Evolutionary conservation across 108 stramenopile species (phyloP), one percentile per base, ranked within the genome.

Genomic region (Cyclotella cryptica): DNA sequence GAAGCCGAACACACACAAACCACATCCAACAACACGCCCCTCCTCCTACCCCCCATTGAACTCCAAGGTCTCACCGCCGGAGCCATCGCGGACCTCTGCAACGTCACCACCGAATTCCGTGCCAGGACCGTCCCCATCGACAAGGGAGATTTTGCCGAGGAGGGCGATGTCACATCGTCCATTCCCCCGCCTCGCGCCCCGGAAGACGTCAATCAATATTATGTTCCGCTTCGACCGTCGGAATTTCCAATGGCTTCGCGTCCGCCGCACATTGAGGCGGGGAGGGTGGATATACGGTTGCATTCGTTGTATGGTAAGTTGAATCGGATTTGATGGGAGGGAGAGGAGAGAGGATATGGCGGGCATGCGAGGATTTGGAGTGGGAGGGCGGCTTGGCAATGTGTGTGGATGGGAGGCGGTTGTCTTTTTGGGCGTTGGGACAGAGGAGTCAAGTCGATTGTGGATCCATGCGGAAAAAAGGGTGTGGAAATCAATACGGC

Each of bases 251-350:
- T 79, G 26, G 47, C 66, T 15, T 74, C 78, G 0, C 42, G 72
- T 11, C 81, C 85, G 27, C 81, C 81, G 39, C 81, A 82, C 54
- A 82, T 85, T 42, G 85, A 85, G 60, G 65, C 71, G 19, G 85
- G 85, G 13, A 63, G 85, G 55, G 81, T 85, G 51, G 85, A 83
- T 72, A 83, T 85, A 46, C 57, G 85, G 64, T 49, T 80, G 69
- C 81, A 79, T 78, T 24, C 79, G 19, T 43, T 85, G 21, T 79
- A 85, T 49, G 69, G 59, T 29, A 73, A 85, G 51, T 52, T 84
- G 61, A 75, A 61, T 49, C 79, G 60, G 42, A 72, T 84, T 10
- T 77, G 63, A 60, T 35, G 17, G 52, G 12, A 2, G 15, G 14
- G 35, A 35, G 18, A 35, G 18, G 18, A 3, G 9, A 35, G n/a